Evolutionary conservation across 2,329 filamentous ascomycete species (phyloP).

Genomic region (Colletotrichum liriopes): DNA sequence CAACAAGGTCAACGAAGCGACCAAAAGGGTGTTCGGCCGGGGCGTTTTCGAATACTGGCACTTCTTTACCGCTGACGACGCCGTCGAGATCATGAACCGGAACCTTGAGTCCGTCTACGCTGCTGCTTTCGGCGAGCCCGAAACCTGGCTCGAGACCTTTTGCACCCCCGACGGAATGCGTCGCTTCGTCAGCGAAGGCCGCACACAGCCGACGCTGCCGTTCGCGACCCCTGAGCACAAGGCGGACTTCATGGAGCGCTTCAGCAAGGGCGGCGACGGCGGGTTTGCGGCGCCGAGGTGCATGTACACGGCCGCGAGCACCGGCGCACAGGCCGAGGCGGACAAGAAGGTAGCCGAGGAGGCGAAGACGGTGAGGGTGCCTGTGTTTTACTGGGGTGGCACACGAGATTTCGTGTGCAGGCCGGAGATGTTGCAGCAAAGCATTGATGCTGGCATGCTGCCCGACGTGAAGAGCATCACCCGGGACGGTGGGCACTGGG

Average conservation of each 20-base stretch:
- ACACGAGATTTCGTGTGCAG: slow-evolving; percentile 48
- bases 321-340: slow-evolving; percentile 45
- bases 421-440: slow-evolving; percentile 43
- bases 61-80: slow-evolving; percentile 59
- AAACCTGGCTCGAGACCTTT: slow-evolving; percentile 54
- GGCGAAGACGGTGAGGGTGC: slow-evolving; percentile 46
- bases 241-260: slow-evolving; percentile 47
- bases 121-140: slow-evolving; percentile 51
- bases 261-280: slow-evolving; percentile 44
- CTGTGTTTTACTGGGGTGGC: slow-evolving; percentile 48
- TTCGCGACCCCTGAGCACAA: slow-evolving; percentile 49
- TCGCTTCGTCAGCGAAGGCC: slow-evolving; percentile 45
- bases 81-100: slow-evolving; percentile 53
- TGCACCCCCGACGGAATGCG: slow-evolving; percentile 55
- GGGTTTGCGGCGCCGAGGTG: slow-evolving; percentile 50
- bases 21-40: slow-evolving; percentile 54
- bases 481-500: slow-evolving; percentile 51
- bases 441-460: slow-evolving; percentile 46
- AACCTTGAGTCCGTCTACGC: slow-evolving; percentile 57
- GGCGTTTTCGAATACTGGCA: slow-evolving; percentile 61
- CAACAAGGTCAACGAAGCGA: slow-evolving; percentile 51
- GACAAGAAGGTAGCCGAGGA: slow-evolving; percentile 44
- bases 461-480: slow-evolving; percentile 46
- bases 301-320: slow-evolving; percentile 48
- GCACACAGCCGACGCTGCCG: slow-evolving; percentile 45